Evolutionary conservation across 495 filamentous ascomycete species (phyloP).

Genomic region (Talaromyces trachyspermus): DNA sequence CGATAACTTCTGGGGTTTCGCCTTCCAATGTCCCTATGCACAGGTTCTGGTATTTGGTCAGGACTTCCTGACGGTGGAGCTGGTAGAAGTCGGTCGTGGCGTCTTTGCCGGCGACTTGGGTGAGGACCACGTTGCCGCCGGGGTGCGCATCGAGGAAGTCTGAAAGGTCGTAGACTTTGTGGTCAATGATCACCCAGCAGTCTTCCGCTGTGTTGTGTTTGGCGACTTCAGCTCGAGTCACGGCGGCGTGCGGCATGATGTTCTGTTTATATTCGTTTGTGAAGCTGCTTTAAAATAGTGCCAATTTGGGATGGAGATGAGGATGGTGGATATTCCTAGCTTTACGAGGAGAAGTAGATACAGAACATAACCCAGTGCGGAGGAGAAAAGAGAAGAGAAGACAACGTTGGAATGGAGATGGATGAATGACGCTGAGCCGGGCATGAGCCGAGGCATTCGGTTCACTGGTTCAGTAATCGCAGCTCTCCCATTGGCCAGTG

Average conservation of each 20-base stretch:
- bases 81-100: constrained; percentile 52
- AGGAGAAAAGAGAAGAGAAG: too few species aligned
- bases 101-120: constrained; percentile 49
- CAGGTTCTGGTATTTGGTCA: constrained; percentile 67
- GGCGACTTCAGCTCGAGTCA: constrained; percentile 41
- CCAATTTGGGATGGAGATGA: too few species aligned
- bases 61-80: constrained; percentile 54
- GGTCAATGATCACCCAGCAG: constrained; percentile 52
- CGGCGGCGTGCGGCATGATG: constrained; percentile 25
- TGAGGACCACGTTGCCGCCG: constrained; percentile 47
- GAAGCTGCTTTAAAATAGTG: too few species aligned
- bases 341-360: too few species aligned
- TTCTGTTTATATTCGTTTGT: too few species aligned
- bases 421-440: too few species aligned
- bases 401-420: too few species aligned
- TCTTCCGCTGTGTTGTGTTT: constrained; percentile 49
- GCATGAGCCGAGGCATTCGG: too few species aligned
- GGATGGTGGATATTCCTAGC: too few species aligned
- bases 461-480: too few species aligned
- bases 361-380: too few species aligned
- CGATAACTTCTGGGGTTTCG: constrained; percentile 67
- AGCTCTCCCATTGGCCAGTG: too few species aligned
- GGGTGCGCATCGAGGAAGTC: constrained; percentile 53
- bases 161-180: constrained; percentile 54
- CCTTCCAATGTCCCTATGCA: constrained; percentile 68